These are phyloP conservation scores for Forsythia suspensa DNA, from an alignment of 257 asterid species.

Conservation along the genomic window DNA sequence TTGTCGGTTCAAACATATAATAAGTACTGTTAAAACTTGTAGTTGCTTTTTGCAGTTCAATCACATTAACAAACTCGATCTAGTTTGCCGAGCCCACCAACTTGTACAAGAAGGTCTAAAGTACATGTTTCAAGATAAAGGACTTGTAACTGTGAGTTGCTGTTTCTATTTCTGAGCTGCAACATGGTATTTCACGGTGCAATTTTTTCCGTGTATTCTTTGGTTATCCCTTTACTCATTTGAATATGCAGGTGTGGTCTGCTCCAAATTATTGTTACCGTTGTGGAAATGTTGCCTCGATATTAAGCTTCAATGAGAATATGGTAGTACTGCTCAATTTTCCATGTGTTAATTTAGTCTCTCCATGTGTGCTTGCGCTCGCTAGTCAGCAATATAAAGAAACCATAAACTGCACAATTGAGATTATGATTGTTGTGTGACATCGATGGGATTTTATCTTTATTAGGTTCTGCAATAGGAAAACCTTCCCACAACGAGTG, in stretches of 20 bases:
- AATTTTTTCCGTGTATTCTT: conserved; percentile 1
- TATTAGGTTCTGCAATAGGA: background rate
- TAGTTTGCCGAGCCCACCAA: conserved; percentile 99
- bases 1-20: background rate
- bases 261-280: conserved; percentile 99
- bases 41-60: conserved; percentile 65
- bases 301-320: conserved; percentile 93
- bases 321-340: conserved; percentile 53
- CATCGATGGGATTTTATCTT: background rate
- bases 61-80: conserved; percentile 90
- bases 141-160: conserved; percentile 92
- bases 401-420: background rate
- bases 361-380: background rate
- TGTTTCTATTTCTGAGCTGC: conserved; percentile 4
- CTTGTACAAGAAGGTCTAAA: conserved; percentile 98
- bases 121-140: conserved; percentile 98
- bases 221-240: conserved; percentile 13
- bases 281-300: conserved; percentile 97
- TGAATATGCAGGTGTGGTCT: conserved; percentile 85
- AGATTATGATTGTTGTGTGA: background rate
- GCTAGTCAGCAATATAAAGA: background rate
- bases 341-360: background rate
- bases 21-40: conserved; percentile 18
- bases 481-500: background rate
- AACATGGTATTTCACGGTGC: conserved; percentile 4